Base-by-base conservation (phyloP, 2,329 filamentous ascomycete species). In the Alternaria ventricosa region DNA sequence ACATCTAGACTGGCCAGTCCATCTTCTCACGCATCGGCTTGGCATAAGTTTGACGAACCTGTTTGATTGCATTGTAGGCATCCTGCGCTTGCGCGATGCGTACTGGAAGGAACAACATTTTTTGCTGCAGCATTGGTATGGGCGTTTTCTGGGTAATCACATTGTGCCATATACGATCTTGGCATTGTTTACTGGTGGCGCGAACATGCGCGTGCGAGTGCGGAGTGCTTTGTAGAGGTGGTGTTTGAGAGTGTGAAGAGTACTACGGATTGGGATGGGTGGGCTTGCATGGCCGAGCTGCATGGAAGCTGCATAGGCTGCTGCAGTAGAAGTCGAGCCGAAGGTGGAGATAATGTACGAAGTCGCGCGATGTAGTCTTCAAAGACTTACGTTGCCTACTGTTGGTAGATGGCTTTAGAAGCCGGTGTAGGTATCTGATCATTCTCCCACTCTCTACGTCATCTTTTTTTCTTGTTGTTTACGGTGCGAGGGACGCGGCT, bases 11-110 rank as follows among this genome's bases (percentile, higher is more conserved):
- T 60, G 57, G 61, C 36, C 20, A 60, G 50, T 46, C 25, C 59
- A 46, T 51, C 44, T 63, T 55, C 54, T 55, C 54, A 61, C 60
- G 57, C 63, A 64, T 66, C 30, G 61, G 56, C 57, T 59, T 61
- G 55, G 53, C 43, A 58, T 55, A 64, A 70, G 69, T 72, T 73
- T 72, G 67, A 63, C 70, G 69, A 69, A 41, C 36, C 44, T 68
- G 69, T 67, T 71, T 74, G 51, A 61, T 61, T 58, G 45, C 23
- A 44, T 61, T 56, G 43, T 61, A 36, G 23, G 41, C 53, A 61
- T 57, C 47, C 9, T 33, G 47, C 41, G 43, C 54, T 41, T 46
- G 54, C 43, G 45, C 30, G 43, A 47, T 47, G 54, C 43, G 12
- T 22, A 56, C 33, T 33, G 44, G 57, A 58, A 51, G 23, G 61